Conservation (phyloP, 768 basidiomycete genomes). For the Podaxis sp. region DNA sequence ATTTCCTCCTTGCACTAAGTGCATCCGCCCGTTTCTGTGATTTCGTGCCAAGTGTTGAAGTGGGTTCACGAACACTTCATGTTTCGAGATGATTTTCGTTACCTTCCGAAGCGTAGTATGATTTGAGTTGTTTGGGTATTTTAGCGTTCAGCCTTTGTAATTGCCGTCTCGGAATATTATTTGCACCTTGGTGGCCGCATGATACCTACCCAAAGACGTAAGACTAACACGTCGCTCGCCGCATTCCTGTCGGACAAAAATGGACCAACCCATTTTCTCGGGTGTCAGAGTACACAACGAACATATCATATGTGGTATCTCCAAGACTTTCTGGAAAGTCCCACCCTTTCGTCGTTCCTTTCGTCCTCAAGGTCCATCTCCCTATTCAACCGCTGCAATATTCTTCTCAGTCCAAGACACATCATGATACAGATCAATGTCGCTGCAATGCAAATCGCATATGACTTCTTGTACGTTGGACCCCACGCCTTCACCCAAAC, state of each 20-base stretch:
- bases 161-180: background rate
- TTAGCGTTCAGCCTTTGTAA: conserved; percentile 2
- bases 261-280: too few relatives aligned
- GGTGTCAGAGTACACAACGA: too few relatives aligned
- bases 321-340: conserved; percentile 24
- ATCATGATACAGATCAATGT: conserved; percentile 49
- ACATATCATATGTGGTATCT: conserved; percentile 7
- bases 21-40: conserved; percentile 19
- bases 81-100: background rate
- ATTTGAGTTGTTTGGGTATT: conserved; percentile 2
- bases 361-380: conserved; percentile 37
- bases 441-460: conserved; percentile 67
- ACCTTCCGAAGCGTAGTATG: background rate
- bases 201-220: too few relatives aligned
- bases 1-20: conserved; percentile 12
- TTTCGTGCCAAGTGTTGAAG: conserved; percentile 15
- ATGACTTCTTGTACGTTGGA: conserved; percentile 67
- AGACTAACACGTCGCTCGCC: too few relatives aligned
- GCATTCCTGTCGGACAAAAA: too few relatives aligned
- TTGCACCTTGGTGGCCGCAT: background rate
- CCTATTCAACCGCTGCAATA: conserved; percentile 41
- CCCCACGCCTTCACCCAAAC: conserved; percentile 71
- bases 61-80: background rate
- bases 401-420: conserved; percentile 43
- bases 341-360: conserved; percentile 29